These are phyloP conservation scores for Emericellopsis cladophorae DNA, from an alignment of 2,329 filamentous ascomycete species.

Conservation along the genomic window DNA sequence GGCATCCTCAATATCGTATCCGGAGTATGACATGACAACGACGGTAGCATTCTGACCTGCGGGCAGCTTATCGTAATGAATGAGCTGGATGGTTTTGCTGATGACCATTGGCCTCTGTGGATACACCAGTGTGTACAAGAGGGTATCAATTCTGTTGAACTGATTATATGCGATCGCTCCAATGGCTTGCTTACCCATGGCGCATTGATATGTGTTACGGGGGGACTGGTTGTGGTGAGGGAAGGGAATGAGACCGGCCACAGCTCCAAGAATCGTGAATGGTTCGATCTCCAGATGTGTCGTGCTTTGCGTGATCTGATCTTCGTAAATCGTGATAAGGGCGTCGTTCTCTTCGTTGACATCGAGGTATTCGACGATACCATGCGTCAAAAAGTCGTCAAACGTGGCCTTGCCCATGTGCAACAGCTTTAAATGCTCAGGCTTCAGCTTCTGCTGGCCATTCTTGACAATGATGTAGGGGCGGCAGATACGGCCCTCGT, in stretches of 20 bases:
- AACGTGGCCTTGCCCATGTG: constrained; percentile 79
- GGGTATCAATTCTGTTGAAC: constrained; percentile 89
- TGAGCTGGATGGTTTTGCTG: constrained; percentile 89
- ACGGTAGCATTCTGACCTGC: constrained; percentile 96
- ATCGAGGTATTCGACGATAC: constrained; percentile 91
- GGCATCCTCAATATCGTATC: constrained; percentile 98
- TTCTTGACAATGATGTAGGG: constrained; percentile 94
- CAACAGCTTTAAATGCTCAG: constrained; percentile 66
- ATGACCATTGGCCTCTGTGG: constrained; percentile 97
- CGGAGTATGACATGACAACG: constrained; percentile 98
- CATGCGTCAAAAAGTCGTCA: constrained; percentile 83
- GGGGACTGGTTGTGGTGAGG: constrained; percentile 98
- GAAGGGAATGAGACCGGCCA: constrained; percentile 92
- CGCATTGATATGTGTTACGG: constrained; percentile 96
- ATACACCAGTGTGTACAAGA: constrained; percentile 94
- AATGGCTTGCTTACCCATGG: constrained; percentile 99
- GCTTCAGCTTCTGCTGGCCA: constrained; percentile 66
- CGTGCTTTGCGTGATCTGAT: constrained; percentile 67
- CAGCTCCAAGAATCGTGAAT: constrained; percentile 89
- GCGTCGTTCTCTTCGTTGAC: constrained; percentile 98
- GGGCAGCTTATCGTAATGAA: constrained; percentile 93
- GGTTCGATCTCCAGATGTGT: constrained; percentile 97
- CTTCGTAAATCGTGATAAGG: constrained; percentile 81
- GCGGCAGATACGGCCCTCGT: constrained; percentile 92
- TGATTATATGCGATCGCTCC: constrained; percentile 97